A percentile compares a stretch with the other conserved stretches of the same genome.
Evolutionary conservation across 1,284 basidiomycete species (phyloP).

Genomic region (Pascua sp.): DNA sequence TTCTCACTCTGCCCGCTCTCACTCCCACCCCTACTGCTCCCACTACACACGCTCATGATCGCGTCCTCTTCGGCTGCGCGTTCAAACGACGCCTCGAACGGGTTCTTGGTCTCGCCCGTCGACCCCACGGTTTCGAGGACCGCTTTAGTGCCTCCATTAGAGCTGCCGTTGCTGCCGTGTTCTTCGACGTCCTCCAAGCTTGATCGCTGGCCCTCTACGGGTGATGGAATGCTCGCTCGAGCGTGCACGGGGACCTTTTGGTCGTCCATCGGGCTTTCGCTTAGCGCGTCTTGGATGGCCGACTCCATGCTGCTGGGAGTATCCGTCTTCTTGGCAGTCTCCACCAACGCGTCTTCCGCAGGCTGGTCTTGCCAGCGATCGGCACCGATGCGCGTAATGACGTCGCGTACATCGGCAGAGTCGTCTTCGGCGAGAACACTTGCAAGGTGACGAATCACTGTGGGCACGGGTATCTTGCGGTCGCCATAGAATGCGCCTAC

Average conservation of each 20-base stretch:
- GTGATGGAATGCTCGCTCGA: slow-evolving; percentile 4
- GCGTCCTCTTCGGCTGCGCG: background rate
- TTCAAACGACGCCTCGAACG: slow-evolving; percentile 5
- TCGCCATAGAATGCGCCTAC: slow-evolving; percentile 39
- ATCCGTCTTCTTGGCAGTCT: slow-evolving; percentile 59
- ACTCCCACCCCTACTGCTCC: background rate
- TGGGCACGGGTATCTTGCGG: slow-evolving; percentile 20
- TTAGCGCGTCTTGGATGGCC: slow-evolving; percentile 63
- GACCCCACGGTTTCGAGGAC: background rate
- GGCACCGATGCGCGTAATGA: slow-evolving; percentile 28
- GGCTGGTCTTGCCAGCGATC: slow-evolving; percentile 13
- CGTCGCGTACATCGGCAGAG: slow-evolving; percentile 38
- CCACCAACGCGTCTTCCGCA: background rate
- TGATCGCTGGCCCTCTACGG: background rate
- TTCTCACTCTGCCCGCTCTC: background rate
- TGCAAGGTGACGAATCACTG: slow-evolving; percentile 29
- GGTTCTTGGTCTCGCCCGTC: background rate
- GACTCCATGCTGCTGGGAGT: slow-evolving; percentile 73
- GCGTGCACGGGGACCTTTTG: slow-evolving; percentile 1
- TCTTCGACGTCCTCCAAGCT: too few species aligned
- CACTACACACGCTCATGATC: background rate
- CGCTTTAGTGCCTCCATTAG: background rate
- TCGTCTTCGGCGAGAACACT: slow-evolving; percentile 31
- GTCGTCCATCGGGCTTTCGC: background rate
- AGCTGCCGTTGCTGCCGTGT: too few species aligned